Conservation (phyloP, 495 filamentous ascomycete genomes). For the Penicillium roqueforti region DNA sequence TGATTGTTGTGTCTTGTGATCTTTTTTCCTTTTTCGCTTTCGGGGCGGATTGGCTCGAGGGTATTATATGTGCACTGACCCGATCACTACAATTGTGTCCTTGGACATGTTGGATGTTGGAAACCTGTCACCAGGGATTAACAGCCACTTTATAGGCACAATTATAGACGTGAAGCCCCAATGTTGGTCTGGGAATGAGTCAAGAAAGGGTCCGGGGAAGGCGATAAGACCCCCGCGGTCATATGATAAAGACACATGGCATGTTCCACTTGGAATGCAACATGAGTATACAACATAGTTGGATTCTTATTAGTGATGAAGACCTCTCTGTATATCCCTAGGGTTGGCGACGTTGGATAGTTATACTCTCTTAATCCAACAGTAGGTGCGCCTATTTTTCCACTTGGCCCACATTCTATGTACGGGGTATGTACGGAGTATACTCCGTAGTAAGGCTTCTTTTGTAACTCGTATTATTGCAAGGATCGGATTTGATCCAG, state of each 20-base stretch:
- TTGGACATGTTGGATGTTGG: conserved; percentile 16
- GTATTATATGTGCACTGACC: conserved; percentile 24
- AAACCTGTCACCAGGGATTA: background rate
- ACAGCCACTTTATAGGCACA: too few relatives aligned
- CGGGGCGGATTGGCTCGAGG: background rate
- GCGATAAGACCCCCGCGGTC: conserved; percentile 17
- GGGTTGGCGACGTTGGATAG: background rate
- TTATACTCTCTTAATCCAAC: background rate
- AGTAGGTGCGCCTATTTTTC: background rate
- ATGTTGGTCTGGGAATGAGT: conserved; percentile 1
- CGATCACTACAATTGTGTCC: conserved; percentile 45
- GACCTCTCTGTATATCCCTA: background rate
- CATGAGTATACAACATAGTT: too few relatives aligned
- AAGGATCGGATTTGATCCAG: conserved; percentile 1
- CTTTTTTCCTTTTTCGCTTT: background rate
- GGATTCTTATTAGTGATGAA: too few relatives aligned
- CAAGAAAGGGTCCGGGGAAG: conserved; percentile 16
- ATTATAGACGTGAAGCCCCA: too few relatives aligned
- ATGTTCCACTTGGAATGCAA: background rate
- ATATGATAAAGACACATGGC: conserved; percentile 1
- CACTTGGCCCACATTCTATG: background rate
- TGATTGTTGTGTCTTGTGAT: background rate
- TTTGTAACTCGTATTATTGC: background rate
- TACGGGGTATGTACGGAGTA: background rate
- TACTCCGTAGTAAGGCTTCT: background rate